A percentile compares a stretch with the other conserved stretches of the same genome.
phyloP scores from a whole-genome alignment of 305 asterid genomes.

The Fraxinus baroniana region DNA sequence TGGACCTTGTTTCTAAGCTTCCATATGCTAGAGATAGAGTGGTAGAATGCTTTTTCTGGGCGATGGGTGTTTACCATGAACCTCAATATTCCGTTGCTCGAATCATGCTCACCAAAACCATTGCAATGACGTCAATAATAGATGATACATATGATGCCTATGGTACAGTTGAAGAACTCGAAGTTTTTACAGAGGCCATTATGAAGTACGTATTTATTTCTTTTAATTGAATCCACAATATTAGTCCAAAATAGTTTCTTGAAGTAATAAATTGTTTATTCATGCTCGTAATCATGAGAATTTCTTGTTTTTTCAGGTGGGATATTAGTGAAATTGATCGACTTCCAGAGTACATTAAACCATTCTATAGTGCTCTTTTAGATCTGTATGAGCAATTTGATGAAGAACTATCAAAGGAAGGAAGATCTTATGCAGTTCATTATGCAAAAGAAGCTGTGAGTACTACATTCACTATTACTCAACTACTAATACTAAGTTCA shows the following conservation, averaged over 20 bases:
- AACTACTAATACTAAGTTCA: background rate
- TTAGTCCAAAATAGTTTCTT: background rate
- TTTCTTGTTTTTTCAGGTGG: background rate
- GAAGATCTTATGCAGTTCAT: background rate
- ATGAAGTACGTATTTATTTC: background rate
- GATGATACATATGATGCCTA: background rate
- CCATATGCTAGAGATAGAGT: background rate
- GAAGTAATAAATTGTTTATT: background rate
- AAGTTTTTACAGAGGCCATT: background rate
- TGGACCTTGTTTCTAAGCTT: background rate
- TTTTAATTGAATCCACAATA: background rate
- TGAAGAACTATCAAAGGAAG: background rate
- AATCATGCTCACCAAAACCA: background rate
- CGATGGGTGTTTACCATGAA: background rate
- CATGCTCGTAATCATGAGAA: background rate
- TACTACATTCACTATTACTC: background rate
- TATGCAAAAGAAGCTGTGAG: background rate
- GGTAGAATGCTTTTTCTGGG: background rate
- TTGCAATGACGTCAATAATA: background rate
- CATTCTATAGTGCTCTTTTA: background rate
- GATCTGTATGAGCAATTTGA: background rate
- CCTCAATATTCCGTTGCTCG: background rate
- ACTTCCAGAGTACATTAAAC: background rate
- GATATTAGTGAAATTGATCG: background rate
- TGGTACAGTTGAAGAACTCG: background rate